Conservation (phyloP, 179 eudicot species). For the Silene vulgaris region DNA sequence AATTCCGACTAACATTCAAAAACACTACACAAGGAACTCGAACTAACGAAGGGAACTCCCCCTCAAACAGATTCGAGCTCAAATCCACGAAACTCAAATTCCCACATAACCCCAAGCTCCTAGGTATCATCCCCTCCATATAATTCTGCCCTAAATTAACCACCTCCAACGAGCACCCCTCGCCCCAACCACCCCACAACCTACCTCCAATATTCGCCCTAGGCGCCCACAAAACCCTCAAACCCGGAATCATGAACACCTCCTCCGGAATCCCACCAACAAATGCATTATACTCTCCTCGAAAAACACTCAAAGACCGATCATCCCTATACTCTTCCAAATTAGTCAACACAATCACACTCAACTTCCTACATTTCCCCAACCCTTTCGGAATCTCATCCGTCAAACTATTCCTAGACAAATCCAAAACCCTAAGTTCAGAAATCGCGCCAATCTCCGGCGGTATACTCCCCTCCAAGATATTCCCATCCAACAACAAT, state of each 20-base stretch:
- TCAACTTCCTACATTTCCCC: slow-evolving; percentile 36
- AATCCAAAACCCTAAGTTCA: slow-evolving; percentile 46
- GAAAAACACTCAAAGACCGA: slow-evolving; percentile 30
- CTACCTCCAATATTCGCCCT: slow-evolving; percentile 51
- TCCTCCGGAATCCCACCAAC: slow-evolving; percentile 49
- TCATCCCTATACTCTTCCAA: slow-evolving; percentile 34
- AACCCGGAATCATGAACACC: slow-evolving; percentile 40
- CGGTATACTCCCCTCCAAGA: slow-evolving; percentile 44
- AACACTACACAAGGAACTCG: slow-evolving; percentile 41
- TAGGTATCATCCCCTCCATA: slow-evolving; percentile 36
- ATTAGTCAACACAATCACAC: slow-evolving; percentile 43
- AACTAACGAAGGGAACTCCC: slow-evolving; percentile 36
- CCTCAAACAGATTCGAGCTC: slow-evolving; percentile 43
- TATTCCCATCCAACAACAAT: slow-evolving; percentile 50
- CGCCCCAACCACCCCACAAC: slow-evolving; percentile 36
- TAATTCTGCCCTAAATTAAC: slow-evolving; percentile 52
- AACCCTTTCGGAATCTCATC: slow-evolving; percentile 46
- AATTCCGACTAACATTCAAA: slow-evolving; percentile 48
- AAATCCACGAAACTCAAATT: slow-evolving; percentile 46
- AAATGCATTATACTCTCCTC: slow-evolving; percentile 55
- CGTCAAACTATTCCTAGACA: slow-evolving; percentile 53
- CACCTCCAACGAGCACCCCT: slow-evolving; percentile 36
- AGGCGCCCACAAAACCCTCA: slow-evolving; percentile 55
- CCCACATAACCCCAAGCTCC: slow-evolving; percentile 37
- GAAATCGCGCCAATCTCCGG: slow-evolving; percentile 37